Percentiles rank a stretch among this genome's conserved stretches.
These are phyloP conservation scores for Annulohypoxylon moriforme DNA, from an alignment of 495 filamentous ascomycete species.

Conservation along the genomic window DNA sequence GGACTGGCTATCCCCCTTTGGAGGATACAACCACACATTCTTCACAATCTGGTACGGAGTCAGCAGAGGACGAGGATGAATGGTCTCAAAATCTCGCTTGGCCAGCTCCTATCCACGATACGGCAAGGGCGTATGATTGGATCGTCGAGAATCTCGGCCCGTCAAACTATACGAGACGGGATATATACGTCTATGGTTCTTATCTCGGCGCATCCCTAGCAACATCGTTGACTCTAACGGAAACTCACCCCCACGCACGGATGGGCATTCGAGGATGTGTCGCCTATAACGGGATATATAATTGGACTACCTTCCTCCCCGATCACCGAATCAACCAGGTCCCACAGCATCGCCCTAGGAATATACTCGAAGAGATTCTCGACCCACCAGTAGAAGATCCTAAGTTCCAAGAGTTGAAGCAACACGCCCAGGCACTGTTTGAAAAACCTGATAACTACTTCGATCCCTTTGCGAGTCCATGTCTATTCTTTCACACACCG, in stretches of 20 bases:
- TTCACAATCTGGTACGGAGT: neutral
- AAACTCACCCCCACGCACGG: conserved; percentile 48
- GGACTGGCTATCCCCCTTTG: conserved; percentile 39
- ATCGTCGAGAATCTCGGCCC: conserved; percentile 52
- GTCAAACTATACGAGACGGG: conserved; percentile 38
- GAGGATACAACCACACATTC: neutral
- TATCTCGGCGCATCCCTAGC: conserved; percentile 63
- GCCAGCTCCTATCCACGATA: conserved; percentile 64
- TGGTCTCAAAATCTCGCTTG: conserved; percentile 48
- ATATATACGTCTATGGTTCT: conserved; percentile 62
- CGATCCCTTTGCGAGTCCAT: conserved; percentile 64
- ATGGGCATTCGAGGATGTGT: conserved; percentile 60
- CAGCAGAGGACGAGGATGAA: conserved; percentile 22
- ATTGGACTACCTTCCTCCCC: conserved; percentile 64
- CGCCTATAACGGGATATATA: conserved; percentile 63
- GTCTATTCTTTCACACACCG: conserved; percentile 64
- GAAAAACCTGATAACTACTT: conserved; percentile 54
- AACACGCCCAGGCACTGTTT: conserved; percentile 54
- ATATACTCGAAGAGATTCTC: conserved; percentile 20
- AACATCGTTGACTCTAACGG: conserved; percentile 61
- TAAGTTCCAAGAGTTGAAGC: conserved; percentile 42
- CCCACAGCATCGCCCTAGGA: neutral
- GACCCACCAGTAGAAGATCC: conserved; percentile 23
- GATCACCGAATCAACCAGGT: conserved; percentile 54
- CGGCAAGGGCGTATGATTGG: conserved; percentile 59